Percentiles rank a stretch among this genome's conserved stretches.
phyloP scores from a whole-genome alignment of 2,329 filamentous ascomycete species.

The Aspergillus felis region DNA sequence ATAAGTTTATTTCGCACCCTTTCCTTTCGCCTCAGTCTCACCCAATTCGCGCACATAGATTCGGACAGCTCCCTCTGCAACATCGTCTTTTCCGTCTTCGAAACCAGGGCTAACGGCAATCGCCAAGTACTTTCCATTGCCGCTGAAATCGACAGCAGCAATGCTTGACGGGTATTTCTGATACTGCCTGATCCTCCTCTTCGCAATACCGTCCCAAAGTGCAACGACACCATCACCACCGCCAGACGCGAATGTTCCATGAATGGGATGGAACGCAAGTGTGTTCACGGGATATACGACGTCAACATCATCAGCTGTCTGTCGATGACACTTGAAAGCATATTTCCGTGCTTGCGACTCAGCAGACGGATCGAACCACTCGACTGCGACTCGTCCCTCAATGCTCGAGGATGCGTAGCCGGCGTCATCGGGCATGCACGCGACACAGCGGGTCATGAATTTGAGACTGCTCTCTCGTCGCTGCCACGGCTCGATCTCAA shows the following conservation, averaged over 20 bases:
- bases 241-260: conserved; percentile 82
- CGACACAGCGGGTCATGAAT: conserved; percentile 89
- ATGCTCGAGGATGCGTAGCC: conserved; percentile 92
- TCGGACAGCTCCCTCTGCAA: conserved; percentile 66
- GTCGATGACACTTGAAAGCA: conserved; percentile 96
- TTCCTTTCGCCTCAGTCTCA: conserved; percentile 84
- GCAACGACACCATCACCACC: conserved; percentile 90
- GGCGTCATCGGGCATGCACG: conserved; percentile 94
- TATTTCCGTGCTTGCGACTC: conserved; percentile 92
- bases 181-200: conserved; percentile 85
- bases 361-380: conserved; percentile 90
- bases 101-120: conserved; percentile 82
- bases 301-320: conserved; percentile 65
- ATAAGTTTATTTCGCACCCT: conserved; percentile 60
- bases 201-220: conserved; percentile 86
- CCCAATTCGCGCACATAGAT: conserved; percentile 79
- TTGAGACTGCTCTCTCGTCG: conserved; percentile 89
- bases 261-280: conserved; percentile 76
- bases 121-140: conserved; percentile 72
- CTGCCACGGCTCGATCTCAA: conserved; percentile 77
- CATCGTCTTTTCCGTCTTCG: conserved; percentile 79
- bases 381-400: conserved; percentile 91
- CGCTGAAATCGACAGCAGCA: conserved; percentile 71
- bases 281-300: conserved; percentile 91
- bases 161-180: conserved; percentile 78